Evolutionary conservation across 2,329 filamentous ascomycete species (phyloP), one percentile per base, ranked within the genome.

Genomic region (Decorospora gaudefroyi): DNA sequence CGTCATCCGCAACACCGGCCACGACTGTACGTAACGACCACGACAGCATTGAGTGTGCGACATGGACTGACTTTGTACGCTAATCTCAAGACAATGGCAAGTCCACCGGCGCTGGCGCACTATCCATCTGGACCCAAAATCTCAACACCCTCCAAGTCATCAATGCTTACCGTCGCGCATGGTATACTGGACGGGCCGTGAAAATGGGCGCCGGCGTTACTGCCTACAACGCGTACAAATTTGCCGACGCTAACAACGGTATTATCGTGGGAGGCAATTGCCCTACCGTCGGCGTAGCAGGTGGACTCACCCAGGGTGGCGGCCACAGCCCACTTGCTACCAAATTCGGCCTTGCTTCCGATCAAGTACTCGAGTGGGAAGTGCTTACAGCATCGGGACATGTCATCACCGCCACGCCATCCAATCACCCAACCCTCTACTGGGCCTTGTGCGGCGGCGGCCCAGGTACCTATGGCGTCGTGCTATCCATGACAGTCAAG

Each of bases 361-460:
- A 70, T 31, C 60, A 70, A 31, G 47, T 55, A 6, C 52, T 70
- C 2, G 59, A 62, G 9, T 65, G 50, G 25, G 60, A 59, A 19
- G 65, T 70, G 17, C 16, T 70, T 6, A 68, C 64, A 3, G 59
- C 64, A 29, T 50, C 61, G 10, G 68, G 69, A 10, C 38, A 53
- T 11, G 32, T 59, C 4, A 35, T 67, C n/a, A 64, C 46, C 15
- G 67, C 67, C 2, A 59, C 65, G 4, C 35, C 59, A 10, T 55
- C 51, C 4, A 23, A 62, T 16, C 65, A 69, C 42, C 17, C 53
- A 2, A 68, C 71, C 27, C 59, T 70, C 2, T 71, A 67, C 53
- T 72, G 67, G 68, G 69, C 68, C 6, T 48, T 72, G 2, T 54
- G 47, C 11, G 68, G 65, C 18, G 65, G 67, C 2, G 61, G 59